These are phyloP conservation scores for Eucalyptus polybractea DNA, from an alignment of 345 rosid species.

Conservation along the genomic window DNA sequence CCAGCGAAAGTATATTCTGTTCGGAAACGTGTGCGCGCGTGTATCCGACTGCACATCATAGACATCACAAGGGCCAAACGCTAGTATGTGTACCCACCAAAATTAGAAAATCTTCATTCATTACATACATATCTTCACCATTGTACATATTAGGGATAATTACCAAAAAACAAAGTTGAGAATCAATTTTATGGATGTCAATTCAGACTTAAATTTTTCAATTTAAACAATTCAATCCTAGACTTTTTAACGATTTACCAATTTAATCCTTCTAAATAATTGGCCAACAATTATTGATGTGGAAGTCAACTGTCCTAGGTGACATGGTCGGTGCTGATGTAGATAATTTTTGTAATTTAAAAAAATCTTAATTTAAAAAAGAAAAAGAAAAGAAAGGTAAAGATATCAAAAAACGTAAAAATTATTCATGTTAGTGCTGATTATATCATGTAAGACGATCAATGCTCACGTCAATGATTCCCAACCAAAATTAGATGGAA, in stretches of 20 bases:
- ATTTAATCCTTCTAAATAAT: background rate
- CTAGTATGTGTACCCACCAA: background rate
- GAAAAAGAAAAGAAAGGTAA: fast-evolving
- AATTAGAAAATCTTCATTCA: background rate
- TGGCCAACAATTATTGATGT: background rate
- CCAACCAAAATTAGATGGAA: too few relatives aligned
- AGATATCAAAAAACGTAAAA: background rate
- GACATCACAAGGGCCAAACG: background rate
- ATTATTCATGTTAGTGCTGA: fast-evolving
- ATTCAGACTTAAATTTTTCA: background rate
- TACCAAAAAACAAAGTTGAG: fast-evolving
- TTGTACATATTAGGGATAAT: background rate
- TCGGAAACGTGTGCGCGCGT: background rate
- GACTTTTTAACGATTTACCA: fast-evolving
- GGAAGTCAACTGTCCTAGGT: background rate
- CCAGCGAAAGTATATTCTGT: background rate
- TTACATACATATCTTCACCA: background rate
- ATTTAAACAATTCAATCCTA: background rate
- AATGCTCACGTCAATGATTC: background rate
- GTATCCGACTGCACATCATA: background rate
- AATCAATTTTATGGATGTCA: background rate
- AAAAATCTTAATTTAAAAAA: too few relatives aligned
- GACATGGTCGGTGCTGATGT: fast-evolving
- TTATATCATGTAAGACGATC: fast-evolving
- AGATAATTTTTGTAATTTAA: background rate